Evolutionary conservation across 441 rosid genomes (phyloP).

Genomic region (Sinapis alba): DNA sequence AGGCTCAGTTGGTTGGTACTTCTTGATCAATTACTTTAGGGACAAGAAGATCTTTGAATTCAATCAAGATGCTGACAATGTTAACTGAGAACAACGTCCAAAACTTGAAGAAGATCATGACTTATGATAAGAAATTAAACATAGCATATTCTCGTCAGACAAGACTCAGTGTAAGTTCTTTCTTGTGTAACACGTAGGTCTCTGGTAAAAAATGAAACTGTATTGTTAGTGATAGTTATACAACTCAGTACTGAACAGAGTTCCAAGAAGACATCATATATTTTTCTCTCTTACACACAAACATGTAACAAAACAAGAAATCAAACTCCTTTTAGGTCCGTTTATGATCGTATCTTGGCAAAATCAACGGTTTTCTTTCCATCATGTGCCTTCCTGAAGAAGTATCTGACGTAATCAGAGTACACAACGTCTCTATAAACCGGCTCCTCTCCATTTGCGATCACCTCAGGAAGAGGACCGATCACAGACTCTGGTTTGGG

Average conservation of each 20-base stretch:
- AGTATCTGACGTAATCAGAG: constrained; percentile 49
- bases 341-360: constrained; percentile 32
- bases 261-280: no score
- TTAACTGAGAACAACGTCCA: constrained; percentile 19
- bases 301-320: no score
- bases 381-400: constrained; percentile 45
- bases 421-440: constrained; percentile 43
- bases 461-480: constrained; percentile 45
- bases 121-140: constrained; percentile 3
- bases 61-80: constrained; percentile 33
- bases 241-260: no score
- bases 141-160: background rate
- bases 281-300: no score
- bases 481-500: constrained; percentile 42
- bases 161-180: no score
- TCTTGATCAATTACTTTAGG: constrained; percentile 59
- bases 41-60: constrained; percentile 50
- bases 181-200: no score
- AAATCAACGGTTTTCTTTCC: constrained; percentile 41
- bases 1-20: constrained; percentile 65
- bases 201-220: no score
- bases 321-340: no score
- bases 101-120: constrained; percentile 8
- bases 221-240: no score
- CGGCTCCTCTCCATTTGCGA: constrained; percentile 42